Conservation (phyloP, 2,329 filamentous ascomycete genomes). For the Fusarium tricinctum region DNA sequence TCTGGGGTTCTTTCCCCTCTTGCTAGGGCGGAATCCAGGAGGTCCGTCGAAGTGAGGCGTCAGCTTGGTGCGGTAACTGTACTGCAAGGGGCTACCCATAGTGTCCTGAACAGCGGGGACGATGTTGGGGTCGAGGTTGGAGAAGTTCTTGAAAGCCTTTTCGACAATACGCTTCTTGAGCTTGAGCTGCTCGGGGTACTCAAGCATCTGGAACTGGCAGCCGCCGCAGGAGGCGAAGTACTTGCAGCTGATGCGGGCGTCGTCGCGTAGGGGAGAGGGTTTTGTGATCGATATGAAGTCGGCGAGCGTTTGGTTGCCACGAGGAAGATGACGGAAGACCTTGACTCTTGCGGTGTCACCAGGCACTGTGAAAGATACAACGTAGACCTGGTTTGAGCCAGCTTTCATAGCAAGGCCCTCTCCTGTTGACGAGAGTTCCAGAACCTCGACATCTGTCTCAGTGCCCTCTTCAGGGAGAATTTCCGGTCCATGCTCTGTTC, state of each 20-base stretch:
- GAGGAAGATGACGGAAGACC: conserved; percentile 77
- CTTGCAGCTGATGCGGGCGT: conserved; percentile 80
- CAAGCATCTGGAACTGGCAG: conserved; percentile 98
- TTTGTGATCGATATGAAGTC: conserved; percentile 85
- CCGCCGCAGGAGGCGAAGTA: conserved; percentile 92
- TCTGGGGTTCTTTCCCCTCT: conserved; percentile 64
- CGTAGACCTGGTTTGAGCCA: conserved; percentile 77
- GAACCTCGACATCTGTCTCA: conserved; percentile 86
- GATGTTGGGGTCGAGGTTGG: conserved; percentile 79
- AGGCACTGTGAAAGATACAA: conserved; percentile 89
- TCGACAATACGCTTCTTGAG: conserved; percentile 90
- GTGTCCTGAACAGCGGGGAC: conserved; percentile 85
- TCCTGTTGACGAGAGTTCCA: conserved; percentile 88
- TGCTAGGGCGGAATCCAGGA: conserved; percentile 64
- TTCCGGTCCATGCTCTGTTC: conserved; percentile 51
- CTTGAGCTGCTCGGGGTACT: conserved; percentile 85
- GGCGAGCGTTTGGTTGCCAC: conserved; percentile 78
- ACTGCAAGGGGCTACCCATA: conserved; percentile 90
- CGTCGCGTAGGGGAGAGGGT: conserved; percentile 82
- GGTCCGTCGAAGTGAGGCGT: conserved; percentile 95
- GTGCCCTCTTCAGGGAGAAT: conserved; percentile 75
- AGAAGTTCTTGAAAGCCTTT: conserved; percentile 93
- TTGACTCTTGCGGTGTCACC: conserved; percentile 86
- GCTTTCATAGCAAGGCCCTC: conserved; percentile 86
- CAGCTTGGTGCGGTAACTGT: conserved; percentile 95